Evolutionary conservation across 2,329 filamentous ascomycete genomes (phyloP).

Genomic region (Clarireedia homoeocarpa): DNA sequence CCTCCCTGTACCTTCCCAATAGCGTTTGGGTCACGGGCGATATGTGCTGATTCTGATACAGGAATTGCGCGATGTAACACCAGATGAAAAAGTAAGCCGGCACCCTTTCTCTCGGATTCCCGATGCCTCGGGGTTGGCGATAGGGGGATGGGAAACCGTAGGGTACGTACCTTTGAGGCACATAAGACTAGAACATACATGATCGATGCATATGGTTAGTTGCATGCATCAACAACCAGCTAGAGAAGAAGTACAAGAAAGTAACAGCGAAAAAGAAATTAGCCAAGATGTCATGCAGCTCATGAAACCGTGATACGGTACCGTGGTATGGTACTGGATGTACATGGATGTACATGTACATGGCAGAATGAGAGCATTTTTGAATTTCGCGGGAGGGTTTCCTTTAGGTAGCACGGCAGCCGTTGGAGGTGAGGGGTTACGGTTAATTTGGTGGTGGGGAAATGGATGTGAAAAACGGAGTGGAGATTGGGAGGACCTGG

Average conservation of each 20-base stretch:
- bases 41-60: background rate
- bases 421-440: slow-evolving; percentile 8
- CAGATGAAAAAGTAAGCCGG: background rate
- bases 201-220: slow-evolving; percentile 4
- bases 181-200: background rate
- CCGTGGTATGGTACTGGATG: background rate
- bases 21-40: background rate
- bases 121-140: slow-evolving; percentile 6
- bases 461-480: no score
- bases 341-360: background rate
- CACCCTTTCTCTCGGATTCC: slow-evolving; percentile 5
- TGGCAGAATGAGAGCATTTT: slow-evolving; percentile 1
- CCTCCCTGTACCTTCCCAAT: background rate
- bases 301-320: slow-evolving; percentile 6
- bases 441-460: background rate
- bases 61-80: background rate
- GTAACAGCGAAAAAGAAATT: background rate
- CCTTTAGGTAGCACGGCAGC: slow-evolving; percentile 5
- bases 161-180: background rate
- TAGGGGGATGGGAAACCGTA: background rate
- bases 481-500: no score
- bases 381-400: background rate
- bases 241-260: background rate
- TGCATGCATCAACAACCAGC: background rate
- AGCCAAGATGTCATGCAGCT: background rate